Conservation (phyloP, 78 protist genomes). For the Monosiga brevicollis region DNA sequence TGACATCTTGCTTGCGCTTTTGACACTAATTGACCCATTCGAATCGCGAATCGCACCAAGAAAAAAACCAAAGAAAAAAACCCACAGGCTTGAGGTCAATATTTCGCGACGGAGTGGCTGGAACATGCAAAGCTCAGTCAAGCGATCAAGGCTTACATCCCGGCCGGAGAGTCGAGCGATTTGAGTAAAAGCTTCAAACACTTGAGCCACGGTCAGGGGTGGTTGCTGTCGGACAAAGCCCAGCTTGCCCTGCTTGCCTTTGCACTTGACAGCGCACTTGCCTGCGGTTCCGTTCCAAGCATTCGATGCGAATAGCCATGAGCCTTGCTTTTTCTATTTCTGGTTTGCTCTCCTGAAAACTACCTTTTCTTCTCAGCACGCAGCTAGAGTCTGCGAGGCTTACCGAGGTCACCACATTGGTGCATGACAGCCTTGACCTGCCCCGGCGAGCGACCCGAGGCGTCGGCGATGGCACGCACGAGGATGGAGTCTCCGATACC, state of each 20-base stretch:
- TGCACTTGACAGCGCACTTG: background rate
- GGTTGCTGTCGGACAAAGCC: background rate
- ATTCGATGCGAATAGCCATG: no score
- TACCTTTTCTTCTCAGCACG: no score
- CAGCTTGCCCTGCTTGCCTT: background rate
- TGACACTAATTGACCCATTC: no score
- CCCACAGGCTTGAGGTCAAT: no score
- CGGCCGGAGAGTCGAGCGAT: conserved; percentile 46
- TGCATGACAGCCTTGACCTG: conserved; percentile 37
- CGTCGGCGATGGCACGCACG: conserved; percentile 62
- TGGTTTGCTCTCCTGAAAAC: no score
- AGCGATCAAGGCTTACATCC: background rate
- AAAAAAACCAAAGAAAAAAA: no score
- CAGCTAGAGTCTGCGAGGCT: no score
- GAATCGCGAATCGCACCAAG: no score
- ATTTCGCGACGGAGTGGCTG: no score
- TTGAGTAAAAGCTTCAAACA: conserved; percentile 17
- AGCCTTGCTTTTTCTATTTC: no score
- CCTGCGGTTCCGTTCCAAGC: no score
- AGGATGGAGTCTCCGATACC: conserved; percentile 87
- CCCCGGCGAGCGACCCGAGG: conserved; percentile 48
- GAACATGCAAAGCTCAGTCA: no score
- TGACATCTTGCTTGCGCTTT: conserved; percentile 48
- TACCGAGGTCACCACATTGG: conserved; percentile 81
- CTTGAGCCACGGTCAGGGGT: conserved; percentile 48